phyloP scores from a whole-genome alignment of 169 alveolate species.

The Cyclospora cayetanensis region DNA sequence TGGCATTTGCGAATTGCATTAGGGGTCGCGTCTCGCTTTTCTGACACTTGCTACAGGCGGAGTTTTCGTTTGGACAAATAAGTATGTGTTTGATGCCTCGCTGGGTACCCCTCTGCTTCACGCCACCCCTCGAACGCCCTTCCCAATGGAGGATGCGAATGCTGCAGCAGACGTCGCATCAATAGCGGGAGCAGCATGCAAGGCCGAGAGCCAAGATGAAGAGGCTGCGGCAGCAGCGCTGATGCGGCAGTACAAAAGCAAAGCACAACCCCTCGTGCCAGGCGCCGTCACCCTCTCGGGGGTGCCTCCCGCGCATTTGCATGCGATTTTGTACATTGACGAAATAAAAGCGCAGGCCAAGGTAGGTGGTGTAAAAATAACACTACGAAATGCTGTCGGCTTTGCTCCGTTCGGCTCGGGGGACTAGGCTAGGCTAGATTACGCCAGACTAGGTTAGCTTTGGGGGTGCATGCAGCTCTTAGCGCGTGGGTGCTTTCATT shows the following conservation, averaged over 20 bases:
- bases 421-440: no score
- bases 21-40: no score
- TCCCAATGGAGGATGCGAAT: not conserved
- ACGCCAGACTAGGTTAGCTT: no score
- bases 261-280: not conserved
- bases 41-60: slow-evolving; percentile 48
- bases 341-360: not conserved
- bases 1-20: no score
- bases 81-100: slow-evolving; percentile 31
- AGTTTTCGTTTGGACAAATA: slow-evolving; percentile 37
- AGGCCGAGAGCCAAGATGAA: not conserved
- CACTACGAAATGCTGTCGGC: not conserved
- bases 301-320: not conserved
- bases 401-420: no score
- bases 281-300: slow-evolving; percentile 41
- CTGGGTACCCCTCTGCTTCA: slow-evolving; percentile 13
- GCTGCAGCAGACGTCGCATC: not conserved
- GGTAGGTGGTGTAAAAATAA: not conserved
- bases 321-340: not conserved
- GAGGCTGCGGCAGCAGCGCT: not conserved
- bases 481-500: no score
- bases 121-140: not conserved
- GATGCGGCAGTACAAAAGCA: not conserved
- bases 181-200: not conserved
- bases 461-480: no score